Base-by-base conservation (phyloP, 2,329 filamentous ascomycete species). In the Bipolaris oryzae region DNA sequence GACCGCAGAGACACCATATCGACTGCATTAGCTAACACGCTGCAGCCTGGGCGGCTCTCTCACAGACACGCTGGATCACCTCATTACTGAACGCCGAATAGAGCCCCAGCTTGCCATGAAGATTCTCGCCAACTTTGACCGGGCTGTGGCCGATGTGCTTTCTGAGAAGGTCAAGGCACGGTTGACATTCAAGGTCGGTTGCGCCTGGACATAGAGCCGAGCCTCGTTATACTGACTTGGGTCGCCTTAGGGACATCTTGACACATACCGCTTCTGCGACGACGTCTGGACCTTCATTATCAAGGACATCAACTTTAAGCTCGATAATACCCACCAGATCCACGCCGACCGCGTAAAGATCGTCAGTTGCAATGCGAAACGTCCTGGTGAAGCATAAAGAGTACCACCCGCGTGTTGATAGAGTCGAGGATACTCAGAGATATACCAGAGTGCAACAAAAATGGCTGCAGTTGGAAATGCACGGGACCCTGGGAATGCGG, bases 241-340 rank as follows among this genome's bases (percentile, higher is more conserved):
- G 39, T 15, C 20, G 38, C 53, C 48, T 39, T 69, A 97, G 94
- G 95, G 95, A 45, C 95, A 96, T 74, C 88, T 99, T 62, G 93
- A 98, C 76, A 98, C 95, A 15, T 99, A 99, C 82, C 90, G 95
- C 68, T 99, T 99, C 84, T 99, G 95, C 81, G 95, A 99, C 79
- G 95, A 99, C 80, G 95, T 99, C 57, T 99, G 95, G 95, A 99
- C 95, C 1, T 99, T 99, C 77, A 85, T 99, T 56, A 96, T 99
- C 79, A 97, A 97, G 79, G 95, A 98, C 66, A 93, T 98, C 53
- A 92, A 89, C n/a, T 98, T 99, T 82, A 99, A 99, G 81, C 89
- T 98, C 81, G 94, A 98, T 69, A 91, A 89, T 66, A 86, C 85
- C 54, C 85, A 87, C 59, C 85, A 86, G 0, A 87, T 98, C 13